These are phyloP conservation scores for Phytophthora litchii DNA, from an alignment of 352 stramenopile genomes.

Conservation along the genomic window DNA sequence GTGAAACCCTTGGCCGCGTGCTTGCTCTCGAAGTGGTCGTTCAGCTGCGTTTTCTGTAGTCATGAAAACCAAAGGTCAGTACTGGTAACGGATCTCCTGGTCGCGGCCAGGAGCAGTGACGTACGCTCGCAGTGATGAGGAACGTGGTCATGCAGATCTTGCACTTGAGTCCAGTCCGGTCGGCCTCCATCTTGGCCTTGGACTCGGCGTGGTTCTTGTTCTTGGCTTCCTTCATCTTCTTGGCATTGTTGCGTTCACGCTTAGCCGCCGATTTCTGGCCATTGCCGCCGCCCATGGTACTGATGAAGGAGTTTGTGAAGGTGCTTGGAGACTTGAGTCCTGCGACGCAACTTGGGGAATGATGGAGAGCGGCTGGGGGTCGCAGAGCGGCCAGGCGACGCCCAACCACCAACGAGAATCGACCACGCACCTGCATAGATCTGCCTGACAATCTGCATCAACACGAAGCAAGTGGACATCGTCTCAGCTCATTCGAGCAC, in stretches of 20 bases:
- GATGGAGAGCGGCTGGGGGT: conserved; percentile 9
- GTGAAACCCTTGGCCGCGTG: conserved; percentile 76
- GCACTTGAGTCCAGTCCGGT: conserved; percentile 82
- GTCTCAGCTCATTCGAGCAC: not conserved
- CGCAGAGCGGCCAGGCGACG: conserved; percentile 6
- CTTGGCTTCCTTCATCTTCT: conserved; percentile 88
- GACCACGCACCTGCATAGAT: conserved; percentile 30
- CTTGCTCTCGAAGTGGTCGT: conserved; percentile 87
- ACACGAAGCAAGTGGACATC: conserved; percentile 4
- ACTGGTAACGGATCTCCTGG: conserved; percentile 3
- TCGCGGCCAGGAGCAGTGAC: conserved; percentile 14
- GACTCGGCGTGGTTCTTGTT: conserved; percentile 80
- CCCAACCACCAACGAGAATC: conserved; percentile 6
- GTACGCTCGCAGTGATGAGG: conserved; percentile 84
- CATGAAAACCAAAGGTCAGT: conserved; percentile 1
- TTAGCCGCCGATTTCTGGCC: conserved; percentile 82
- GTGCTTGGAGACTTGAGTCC: conserved; percentile 19
- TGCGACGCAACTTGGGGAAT: conserved; percentile 28
- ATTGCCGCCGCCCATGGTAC: conserved; percentile 83
- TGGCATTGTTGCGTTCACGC: conserved; percentile 83
- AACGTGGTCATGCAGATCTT: conserved; percentile 91
- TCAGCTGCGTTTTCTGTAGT: conserved; percentile 67
- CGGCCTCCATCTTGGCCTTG: conserved; percentile 85
- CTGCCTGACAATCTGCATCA: conserved; percentile 9
- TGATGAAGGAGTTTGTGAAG: not conserved